A percentile compares a stretch with the other conserved stretches of the same genome.
phyloP scores from a whole-genome alignment of 345 rosid genomes.

The Rhodamnia argentea region DNA sequence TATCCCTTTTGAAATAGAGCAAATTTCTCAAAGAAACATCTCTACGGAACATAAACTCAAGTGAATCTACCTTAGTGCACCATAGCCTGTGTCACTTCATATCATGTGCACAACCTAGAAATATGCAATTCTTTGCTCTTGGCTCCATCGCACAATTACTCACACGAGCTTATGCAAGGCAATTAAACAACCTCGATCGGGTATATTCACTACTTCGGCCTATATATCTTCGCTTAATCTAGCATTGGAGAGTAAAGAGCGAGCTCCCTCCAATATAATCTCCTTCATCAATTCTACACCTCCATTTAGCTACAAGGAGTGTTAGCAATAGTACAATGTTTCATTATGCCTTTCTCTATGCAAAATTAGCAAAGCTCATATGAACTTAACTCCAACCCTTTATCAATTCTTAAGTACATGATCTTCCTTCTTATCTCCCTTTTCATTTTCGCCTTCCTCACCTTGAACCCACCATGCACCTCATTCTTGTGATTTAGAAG shows the following conservation, averaged over 20 bases:
- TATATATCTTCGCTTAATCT: background rate
- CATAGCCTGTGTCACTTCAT: background rate
- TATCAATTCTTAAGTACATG: background rate
- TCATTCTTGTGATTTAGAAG: background rate
- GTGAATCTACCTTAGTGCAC: background rate
- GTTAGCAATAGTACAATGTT: background rate
- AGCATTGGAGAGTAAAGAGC: background rate
- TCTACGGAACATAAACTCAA: background rate
- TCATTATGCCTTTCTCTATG: background rate
- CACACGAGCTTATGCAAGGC: background rate
- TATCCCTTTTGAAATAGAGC: background rate
- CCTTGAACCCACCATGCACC: background rate
- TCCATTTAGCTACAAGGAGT: background rate
- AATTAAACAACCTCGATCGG: background rate
- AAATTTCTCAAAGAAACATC: background rate
- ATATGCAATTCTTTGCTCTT: background rate
- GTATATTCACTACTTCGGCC: background rate
- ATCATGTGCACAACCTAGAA: background rate
- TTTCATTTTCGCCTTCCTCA: background rate
- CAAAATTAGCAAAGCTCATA: background rate
- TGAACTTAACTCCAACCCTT: background rate
- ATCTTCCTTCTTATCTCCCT: background rate
- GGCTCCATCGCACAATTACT: background rate
- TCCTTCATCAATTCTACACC: background rate
- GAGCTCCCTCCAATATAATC: background rate